Evolutionary conservation across 768 basidiomycete species (phyloP), one percentile per base, ranked within the genome.

Genomic region (Boletus coccyginus): DNA sequence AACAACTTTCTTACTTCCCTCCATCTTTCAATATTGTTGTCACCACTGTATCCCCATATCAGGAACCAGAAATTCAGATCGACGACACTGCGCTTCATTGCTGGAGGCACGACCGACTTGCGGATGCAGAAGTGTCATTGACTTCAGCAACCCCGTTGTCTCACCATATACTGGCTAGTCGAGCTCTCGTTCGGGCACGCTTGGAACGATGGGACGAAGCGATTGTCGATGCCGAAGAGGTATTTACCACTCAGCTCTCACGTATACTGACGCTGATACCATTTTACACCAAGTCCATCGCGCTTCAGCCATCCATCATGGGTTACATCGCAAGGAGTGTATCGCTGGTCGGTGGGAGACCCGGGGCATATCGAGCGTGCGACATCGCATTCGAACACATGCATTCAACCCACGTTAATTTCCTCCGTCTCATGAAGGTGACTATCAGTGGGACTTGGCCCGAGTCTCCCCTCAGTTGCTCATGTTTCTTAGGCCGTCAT

Each of bases 341-440:
- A 33, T 19, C 40, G 5, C 14, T 51, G 5, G 9, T 51, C 3
- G 5, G 40, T 0, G 24, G 24, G 5, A 42, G 7, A 21, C 9
- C 16, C 3, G 24, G 12, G 40, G 50, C 19, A 17, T 42, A 17
- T 35, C 50, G 36, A 1, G 32, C 19, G 3, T 59, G 29, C 31
- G 58, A 59, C 46, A 40, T 52, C 5, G 58, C 50, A 0, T 49
- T 57, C 33, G 27, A 33, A 33, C 40, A 42, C 10, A 33, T 3
- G 3, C 31, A 33, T 42, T 5, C 50, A 5, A 33, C 29, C 7
- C n/a, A 32, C 14, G 27, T 41, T 13, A 36, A 8, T 5, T 24
- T 40, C 13, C 53, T 55, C n/a, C 48, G 55, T 14, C 21, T 58
- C 1, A 42, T 52, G 42, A 59, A 59, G 24, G 58, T 50, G 12